A percentile compares a stretch with the other conserved stretches of the same genome.
phyloP scores from a whole-genome alignment of 2,329 filamentous ascomycete species.

The Botrytis squamosa region DNA sequence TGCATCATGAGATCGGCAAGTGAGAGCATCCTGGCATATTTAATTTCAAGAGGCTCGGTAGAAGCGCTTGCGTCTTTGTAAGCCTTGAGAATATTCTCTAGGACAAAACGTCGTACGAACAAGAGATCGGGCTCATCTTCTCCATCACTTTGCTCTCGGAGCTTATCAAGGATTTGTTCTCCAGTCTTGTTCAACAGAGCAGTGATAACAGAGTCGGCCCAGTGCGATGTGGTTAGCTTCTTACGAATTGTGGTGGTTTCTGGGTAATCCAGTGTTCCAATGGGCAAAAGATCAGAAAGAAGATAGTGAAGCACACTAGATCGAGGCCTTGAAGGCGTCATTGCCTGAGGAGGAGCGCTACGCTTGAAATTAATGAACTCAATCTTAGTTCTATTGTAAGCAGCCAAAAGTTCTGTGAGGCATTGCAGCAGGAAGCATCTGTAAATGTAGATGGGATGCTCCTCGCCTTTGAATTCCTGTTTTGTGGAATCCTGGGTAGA shows the following conservation, averaged over 20 bases:
- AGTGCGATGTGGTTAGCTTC: conserved; percentile 77
- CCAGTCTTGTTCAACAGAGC: conserved; percentile 85
- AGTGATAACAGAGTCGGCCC: conserved; percentile 83
- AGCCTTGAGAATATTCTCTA: conserved; percentile 87
- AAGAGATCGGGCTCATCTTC: conserved; percentile 81
- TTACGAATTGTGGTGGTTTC: conserved; percentile 81
- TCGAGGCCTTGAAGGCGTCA: conserved; percentile 88
- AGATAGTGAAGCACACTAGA: conserved; percentile 93
- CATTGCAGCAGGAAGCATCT: conserved; percentile 93
- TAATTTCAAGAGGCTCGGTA: conserved; percentile 75
- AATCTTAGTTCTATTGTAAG: conserved; percentile 92
- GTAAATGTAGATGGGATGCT: conserved; percentile 95
- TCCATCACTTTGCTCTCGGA: conserved; percentile 57
- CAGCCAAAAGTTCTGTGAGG: conserved; percentile 82
- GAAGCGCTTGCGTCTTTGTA: conserved; percentile 85
- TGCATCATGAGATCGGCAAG: conserved; percentile 90
- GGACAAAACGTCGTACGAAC: conserved; percentile 90
- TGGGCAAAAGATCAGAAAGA: conserved; percentile 72
- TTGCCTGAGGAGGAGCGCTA: conserved; percentile 75
- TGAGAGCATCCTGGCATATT: conserved; percentile 84
- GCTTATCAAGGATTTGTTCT: conserved; percentile 64
- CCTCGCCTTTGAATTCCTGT: conserved; percentile 79
- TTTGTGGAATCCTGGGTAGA: conserved; percentile 62
- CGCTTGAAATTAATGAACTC: conserved; percentile 99
- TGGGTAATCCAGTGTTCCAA: conserved; percentile 62